These are phyloP conservation scores for Sindora glabra DNA, from an alignment of 306 rosid species.

Conservation along the genomic window DNA sequence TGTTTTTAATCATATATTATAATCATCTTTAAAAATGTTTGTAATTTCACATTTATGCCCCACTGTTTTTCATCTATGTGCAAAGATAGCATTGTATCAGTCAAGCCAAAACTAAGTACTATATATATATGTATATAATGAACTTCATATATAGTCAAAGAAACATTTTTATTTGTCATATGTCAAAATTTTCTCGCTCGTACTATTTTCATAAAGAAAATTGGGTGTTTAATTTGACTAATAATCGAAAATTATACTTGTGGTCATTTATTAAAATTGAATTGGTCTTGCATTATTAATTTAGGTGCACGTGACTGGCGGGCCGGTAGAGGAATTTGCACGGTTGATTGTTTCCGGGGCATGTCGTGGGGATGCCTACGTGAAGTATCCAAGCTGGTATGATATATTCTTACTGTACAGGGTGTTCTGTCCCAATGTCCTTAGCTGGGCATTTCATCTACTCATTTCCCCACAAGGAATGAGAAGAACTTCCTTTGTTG, in stretches of 20 bases:
- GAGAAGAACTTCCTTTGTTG: slow-evolving; percentile 44
- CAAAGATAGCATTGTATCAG: no score
- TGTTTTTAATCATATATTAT: not conserved
- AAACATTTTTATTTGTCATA: no score
- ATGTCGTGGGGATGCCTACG: slow-evolving; percentile 62
- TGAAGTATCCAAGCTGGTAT: slow-evolving; percentile 79
- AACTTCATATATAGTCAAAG: not conserved
- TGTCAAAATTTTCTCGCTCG: not conserved
- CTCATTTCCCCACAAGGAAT: slow-evolving; percentile 43
- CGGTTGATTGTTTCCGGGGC: slow-evolving; percentile 70
- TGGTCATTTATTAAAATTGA: not conserved
- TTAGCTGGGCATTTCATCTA: slow-evolving; percentile 55
- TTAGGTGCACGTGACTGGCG: slow-evolving; percentile 52
- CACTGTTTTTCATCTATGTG: no score
- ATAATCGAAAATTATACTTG: not conserved
- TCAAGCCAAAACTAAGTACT: no score
- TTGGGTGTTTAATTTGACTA: no score
- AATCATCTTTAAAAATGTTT: not conserved
- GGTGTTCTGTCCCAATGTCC: slow-evolving; percentile 64
- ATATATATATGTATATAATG: not conserved
- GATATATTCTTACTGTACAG: slow-evolving; percentile 60
- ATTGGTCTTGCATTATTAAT: not conserved
- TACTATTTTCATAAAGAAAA: not conserved
- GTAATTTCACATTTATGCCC: no score
- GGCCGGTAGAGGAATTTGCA: slow-evolving; percentile 62